phyloP scores from a whole-genome alignment of 2,329 filamentous ascomycete species.

The Cladosporium sphaerospermum region DNA sequence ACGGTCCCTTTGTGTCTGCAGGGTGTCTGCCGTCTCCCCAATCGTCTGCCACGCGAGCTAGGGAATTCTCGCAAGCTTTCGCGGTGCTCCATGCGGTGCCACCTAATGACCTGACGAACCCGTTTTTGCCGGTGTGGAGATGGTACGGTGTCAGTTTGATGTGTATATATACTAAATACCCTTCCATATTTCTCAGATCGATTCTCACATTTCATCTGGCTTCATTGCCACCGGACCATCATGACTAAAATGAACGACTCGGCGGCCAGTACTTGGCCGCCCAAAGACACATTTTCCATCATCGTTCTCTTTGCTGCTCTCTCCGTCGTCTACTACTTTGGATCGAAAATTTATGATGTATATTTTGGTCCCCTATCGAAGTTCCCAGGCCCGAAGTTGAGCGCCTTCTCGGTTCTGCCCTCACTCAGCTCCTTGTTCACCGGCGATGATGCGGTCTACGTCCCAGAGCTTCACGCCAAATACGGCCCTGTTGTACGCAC shows the following conservation, averaged over 20 bases:
- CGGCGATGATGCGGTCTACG: conserved; percentile 17
- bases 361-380: conserved; percentile 40
- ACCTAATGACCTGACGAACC: too few relatives aligned
- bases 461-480: conserved; percentile 29
- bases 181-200: too few relatives aligned
- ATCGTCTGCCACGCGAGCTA: too few relatives aligned
- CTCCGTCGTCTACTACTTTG: conserved; percentile 15
- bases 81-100: too few relatives aligned
- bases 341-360: conserved; percentile 30
- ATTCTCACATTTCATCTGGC: too few relatives aligned
- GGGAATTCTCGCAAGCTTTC: too few relatives aligned
- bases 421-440: conserved; percentile 11
- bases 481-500: conserved; percentile 45
- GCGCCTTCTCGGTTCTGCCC: conserved; percentile 20
- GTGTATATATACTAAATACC: too few relatives aligned
- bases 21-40: too few relatives aligned
- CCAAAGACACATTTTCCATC: conserved; percentile 1
- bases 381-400: conserved; percentile 37
- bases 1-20: too few relatives aligned
- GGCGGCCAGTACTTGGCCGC: background rate
- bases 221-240: background rate
- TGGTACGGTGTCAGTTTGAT: too few relatives aligned
- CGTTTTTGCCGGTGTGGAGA: too few relatives aligned
- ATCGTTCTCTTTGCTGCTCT: conserved; percentile 11
- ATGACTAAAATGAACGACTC: background rate